A percentile compares a stretch with the other conserved stretches of the same genome.
Evolutionary conservation across 2,329 filamentous ascomycete species (phyloP).

Genomic region (Colletotrichum melonis): DNA sequence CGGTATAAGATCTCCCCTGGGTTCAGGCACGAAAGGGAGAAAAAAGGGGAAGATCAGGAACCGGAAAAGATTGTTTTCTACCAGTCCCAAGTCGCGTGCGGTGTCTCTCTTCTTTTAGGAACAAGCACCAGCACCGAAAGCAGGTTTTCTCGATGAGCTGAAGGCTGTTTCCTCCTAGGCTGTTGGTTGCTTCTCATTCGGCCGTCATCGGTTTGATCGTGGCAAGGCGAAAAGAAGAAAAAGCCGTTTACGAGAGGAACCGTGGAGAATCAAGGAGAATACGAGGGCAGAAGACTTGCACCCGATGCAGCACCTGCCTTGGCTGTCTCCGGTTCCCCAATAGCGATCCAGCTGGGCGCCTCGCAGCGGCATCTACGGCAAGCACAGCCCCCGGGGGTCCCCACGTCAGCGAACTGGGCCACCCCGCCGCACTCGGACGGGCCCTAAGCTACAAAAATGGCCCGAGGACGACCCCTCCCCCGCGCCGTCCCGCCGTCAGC

Average conservation of each 20-base stretch:
- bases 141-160: neutral
- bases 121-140: neutral
- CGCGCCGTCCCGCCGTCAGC: slow-evolving; percentile 4
- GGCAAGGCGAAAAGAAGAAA: neutral
- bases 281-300: neutral
- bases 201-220: neutral
- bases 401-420: slow-evolving; percentile 19
- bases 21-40: neutral
- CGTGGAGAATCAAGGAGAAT: neutral
- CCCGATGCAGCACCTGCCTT: slow-evolving; percentile 17
- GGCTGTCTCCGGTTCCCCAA: slow-evolving; percentile 5
- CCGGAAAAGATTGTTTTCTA: neutral
- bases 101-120: neutral
- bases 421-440: slow-evolving; percentile 10
- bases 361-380: slow-evolving; percentile 23
- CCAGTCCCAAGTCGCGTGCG: neutral
- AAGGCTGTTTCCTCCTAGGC: neutral
- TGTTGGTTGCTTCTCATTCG: no score
- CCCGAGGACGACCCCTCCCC: slow-evolving; percentile 7
- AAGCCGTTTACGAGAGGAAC: neutral
- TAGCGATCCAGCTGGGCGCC: slow-evolving; percentile 23
- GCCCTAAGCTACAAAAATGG: slow-evolving; percentile 3
- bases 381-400: slow-evolving; percentile 20
- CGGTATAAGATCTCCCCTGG: neutral
- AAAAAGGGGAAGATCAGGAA: neutral